These are phyloP conservation scores for Rhizopogon roseolus DNA, from an alignment of 768 basidiomycete species.

Conservation along the genomic window DNA sequence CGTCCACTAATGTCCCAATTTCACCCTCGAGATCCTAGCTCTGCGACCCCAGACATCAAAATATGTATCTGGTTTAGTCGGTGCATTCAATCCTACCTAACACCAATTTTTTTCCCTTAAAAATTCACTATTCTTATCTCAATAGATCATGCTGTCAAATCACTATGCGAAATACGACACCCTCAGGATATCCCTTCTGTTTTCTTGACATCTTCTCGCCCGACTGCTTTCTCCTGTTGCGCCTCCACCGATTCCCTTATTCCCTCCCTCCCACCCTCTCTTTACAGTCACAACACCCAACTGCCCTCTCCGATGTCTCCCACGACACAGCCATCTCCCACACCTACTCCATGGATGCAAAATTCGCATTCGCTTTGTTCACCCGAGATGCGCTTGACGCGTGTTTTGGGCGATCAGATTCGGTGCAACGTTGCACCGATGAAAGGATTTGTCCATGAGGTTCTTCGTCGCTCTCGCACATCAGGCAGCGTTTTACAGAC, in stretches of 20 bases:
- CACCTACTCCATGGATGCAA: conserved; percentile 22
- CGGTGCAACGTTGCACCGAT: conserved; percentile 48
- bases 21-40: conserved; percentile 28
- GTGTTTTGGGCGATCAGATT: conserved; percentile 7
- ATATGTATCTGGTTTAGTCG: conserved; percentile 65
- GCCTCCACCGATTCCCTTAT: conserved; percentile 5
- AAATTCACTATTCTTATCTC: conserved; percentile 7
- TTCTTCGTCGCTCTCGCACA: conserved; percentile 80
- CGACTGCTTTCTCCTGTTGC: conserved; percentile 14
- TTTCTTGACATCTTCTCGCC: conserved; percentile 39
- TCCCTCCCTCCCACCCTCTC: conserved; percentile 1
- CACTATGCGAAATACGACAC: conserved; percentile 75
- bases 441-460: conserved; percentile 82
- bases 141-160: conserved; percentile 76
- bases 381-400: conserved; percentile 10
- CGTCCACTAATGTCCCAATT: conserved; percentile 27
- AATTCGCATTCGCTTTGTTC: conserved; percentile 20
- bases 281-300: conserved; percentile 32
- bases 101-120: conserved; percentile 8
- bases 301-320: conserved; percentile 56
- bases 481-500: conserved; percentile 82
- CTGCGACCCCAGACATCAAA: conserved; percentile 53
- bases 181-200: conserved; percentile 66
- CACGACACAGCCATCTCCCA: conserved; percentile 32
- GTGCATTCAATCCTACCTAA: conserved; percentile 37